These are phyloP conservation scores for Lipomyces anomalus DNA, from an alignment of 805 yeast species.

Conservation along the genomic window DNA sequence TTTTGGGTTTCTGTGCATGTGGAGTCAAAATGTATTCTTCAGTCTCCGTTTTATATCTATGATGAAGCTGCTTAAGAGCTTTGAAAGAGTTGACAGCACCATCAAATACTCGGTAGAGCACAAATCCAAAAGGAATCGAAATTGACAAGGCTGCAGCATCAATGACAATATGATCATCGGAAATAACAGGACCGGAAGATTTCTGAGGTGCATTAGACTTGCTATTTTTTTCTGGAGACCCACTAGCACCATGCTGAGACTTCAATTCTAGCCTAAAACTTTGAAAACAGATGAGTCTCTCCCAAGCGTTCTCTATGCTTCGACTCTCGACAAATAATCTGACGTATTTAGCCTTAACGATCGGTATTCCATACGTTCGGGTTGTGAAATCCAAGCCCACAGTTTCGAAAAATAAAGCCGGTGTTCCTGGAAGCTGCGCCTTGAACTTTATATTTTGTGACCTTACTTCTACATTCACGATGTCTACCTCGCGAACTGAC, in stretches of 20 bases:
- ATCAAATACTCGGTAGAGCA: slow-evolving; percentile 75
- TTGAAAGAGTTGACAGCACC: slow-evolving; percentile 64
- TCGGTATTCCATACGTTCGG: slow-evolving; percentile 30
- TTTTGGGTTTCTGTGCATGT: slow-evolving; percentile 27
- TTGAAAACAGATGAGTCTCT: slow-evolving; percentile 32
- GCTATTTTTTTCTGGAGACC: not conserved
- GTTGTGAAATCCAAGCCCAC: slow-evolving; percentile 34
- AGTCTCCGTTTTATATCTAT: slow-evolving; percentile 29
- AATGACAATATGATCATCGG: slow-evolving; percentile 26
- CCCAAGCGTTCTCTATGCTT: slow-evolving; percentile 36
- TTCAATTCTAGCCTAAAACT: slow-evolving; percentile 23
- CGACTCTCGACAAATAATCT: slow-evolving; percentile 50
- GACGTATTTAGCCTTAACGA: slow-evolving; percentile 34
- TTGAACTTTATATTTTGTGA: slow-evolving; percentile 34
- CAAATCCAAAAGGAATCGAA: slow-evolving; percentile 63
- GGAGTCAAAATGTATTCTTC: slow-evolving; percentile 24
- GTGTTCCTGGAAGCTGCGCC: slow-evolving; percentile 42
- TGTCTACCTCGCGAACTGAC: too few species aligned
- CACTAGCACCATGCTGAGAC: not conserved
- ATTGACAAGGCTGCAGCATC: slow-evolving; percentile 34
- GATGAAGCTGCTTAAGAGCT: slow-evolving; percentile 49
- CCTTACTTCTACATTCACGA: slow-evolving; percentile 28
- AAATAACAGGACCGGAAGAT: not conserved
- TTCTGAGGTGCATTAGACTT: too few species aligned
- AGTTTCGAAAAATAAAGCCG: slow-evolving; percentile 44